phyloP scores from a whole-genome alignment of 2,329 filamentous ascomycete species.

The Beauveria australis region DNA sequence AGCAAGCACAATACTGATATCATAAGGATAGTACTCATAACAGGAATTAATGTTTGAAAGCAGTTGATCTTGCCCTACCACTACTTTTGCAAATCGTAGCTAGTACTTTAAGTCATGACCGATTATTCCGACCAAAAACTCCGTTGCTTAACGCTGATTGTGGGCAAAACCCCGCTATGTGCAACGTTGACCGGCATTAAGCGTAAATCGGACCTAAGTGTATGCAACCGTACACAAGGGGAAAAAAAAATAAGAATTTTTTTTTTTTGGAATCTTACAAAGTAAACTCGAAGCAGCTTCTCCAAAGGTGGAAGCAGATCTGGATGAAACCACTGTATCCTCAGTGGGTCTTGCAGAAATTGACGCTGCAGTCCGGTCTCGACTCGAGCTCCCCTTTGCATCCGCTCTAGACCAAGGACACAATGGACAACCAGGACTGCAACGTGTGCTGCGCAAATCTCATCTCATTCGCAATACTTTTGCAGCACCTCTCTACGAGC shows the following conservation, averaged over 20 bases:
- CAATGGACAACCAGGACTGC: constrained; percentile 20
- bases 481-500: constrained; percentile 25
- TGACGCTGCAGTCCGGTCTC: not conserved
- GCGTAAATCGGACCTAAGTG: too few species aligned
- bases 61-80: too few species aligned
- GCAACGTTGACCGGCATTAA: not conserved
- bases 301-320: not conserved
- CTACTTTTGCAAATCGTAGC: too few species aligned
- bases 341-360: not conserved
- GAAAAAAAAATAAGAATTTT: too few species aligned
- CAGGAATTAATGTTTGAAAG: too few species aligned
- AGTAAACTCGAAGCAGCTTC: too few species aligned
- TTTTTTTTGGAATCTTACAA: too few species aligned
- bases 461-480: constrained; percentile 28
- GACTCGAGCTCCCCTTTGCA: not conserved
- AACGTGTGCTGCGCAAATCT: constrained; percentile 25
- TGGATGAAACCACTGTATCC: not conserved
- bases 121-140: not conserved
- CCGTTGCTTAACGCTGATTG: not conserved
- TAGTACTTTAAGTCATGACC: not conserved
- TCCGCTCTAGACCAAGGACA: constrained; percentile 8
- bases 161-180: not conserved
- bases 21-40: too few species aligned
- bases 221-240: too few species aligned
- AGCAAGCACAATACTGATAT: too few species aligned